Conservation (phyloP, 805 yeast species). For the Kodamaea hsintzibuensis region DNA sequence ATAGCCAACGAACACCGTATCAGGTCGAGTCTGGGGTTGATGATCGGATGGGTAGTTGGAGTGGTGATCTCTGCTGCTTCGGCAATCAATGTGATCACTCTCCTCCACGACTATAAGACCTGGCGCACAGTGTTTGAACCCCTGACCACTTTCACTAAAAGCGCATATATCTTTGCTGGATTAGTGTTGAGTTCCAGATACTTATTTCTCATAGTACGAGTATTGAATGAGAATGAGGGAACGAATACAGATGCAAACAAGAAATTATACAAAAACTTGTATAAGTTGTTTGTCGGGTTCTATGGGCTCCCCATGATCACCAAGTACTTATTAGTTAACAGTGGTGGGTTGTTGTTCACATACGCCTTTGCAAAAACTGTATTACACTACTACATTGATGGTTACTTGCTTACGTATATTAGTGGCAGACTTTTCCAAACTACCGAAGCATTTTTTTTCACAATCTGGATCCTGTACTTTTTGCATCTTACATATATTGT, state of each 20-base stretch:
- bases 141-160: slow-evolving; percentile 22
- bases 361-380: slow-evolving; percentile 9
- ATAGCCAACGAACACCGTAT: slow-evolving; percentile 36
- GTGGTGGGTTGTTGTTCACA: slow-evolving; percentile 15
- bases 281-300: slow-evolving; percentile 31
- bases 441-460: slow-evolving; percentile 32
- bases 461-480: slow-evolving; percentile 57
- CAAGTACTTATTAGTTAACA: slow-evolving; percentile 21
- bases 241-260: neutral
- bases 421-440: slow-evolving; percentile 19
- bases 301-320: slow-evolving; percentile 28
- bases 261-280: slow-evolving; percentile 21
- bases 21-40: slow-evolving; percentile 34
- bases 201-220: slow-evolving; percentile 22
- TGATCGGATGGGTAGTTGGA: slow-evolving; percentile 37
- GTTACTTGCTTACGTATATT: slow-evolving; percentile 14
- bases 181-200: slow-evolving; percentile 32
- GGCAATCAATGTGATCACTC: slow-evolving; percentile 25
- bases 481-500: slow-evolving; percentile 65
- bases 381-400: slow-evolving; percentile 14
- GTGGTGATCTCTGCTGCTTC: slow-evolving; percentile 27
- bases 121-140: slow-evolving; percentile 34
- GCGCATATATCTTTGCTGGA: slow-evolving; percentile 23
- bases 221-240: slow-evolving; percentile 4
- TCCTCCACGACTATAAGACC: slow-evolving; percentile 15